phyloP scores from a whole-genome alignment of 177 flowering plant species.

The Vitis hybrid region DNA sequence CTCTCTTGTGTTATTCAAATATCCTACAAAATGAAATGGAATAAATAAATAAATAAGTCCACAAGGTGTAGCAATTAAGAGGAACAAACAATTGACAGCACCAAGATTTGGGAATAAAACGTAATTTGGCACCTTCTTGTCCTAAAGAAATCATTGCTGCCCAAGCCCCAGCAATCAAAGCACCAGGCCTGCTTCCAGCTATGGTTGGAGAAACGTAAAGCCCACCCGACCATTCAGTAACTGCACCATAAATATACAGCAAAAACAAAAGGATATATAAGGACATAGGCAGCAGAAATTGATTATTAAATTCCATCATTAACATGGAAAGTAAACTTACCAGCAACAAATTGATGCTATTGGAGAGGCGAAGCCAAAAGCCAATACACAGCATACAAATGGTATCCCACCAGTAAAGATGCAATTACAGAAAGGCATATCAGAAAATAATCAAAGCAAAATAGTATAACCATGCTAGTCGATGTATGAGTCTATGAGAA shows the following conservation, averaged over 20 bases:
- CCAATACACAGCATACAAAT: slow-evolving; percentile 12
- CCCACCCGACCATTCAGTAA: slow-evolving; percentile 97
- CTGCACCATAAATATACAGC: slow-evolving; percentile 36
- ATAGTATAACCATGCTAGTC: background rate
- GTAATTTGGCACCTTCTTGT: slow-evolving; percentile 54
- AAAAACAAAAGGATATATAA: background rate
- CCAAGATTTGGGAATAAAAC: background rate
- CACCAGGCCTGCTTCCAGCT: slow-evolving; percentile 95
- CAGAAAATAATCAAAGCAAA: background rate
- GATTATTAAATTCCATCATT: background rate
- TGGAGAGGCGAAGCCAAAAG: slow-evolving; percentile 19
- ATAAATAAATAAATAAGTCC: background rate
- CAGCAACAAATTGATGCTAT: slow-evolving; percentile 99
- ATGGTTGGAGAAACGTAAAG: slow-evolving; percentile 90
- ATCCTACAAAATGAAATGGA: slow-evolving; percentile 47
- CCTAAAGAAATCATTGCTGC: slow-evolving; percentile 92
- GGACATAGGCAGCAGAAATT: background rate
- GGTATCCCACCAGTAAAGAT: slow-evolving; percentile 11
- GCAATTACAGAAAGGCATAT: slow-evolving; percentile 6
- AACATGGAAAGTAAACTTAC: slow-evolving; percentile 40
- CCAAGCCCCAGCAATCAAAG: slow-evolving; percentile 97
- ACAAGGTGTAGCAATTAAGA: background rate
- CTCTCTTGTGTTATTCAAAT: slow-evolving; percentile 66
- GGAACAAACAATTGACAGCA: background rate
- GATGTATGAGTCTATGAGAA: background rate